phyloP scores from a whole-genome alignment of 768 basidiomycete genomes.

The Termitomyces sp. region DNA sequence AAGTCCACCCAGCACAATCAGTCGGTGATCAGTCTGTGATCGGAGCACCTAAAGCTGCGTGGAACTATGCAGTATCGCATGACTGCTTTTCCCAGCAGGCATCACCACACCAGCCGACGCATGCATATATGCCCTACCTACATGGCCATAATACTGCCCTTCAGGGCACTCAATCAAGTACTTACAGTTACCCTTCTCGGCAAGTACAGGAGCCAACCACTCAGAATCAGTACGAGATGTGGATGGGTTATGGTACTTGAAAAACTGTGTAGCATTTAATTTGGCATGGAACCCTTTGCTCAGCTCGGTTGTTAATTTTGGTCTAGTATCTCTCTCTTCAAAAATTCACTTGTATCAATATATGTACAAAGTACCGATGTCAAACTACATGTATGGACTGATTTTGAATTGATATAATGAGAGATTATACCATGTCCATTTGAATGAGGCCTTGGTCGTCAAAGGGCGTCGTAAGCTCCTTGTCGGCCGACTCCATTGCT shows the following conservation, averaged over 20 bases:
- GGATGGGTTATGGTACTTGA: constrained; percentile 26
- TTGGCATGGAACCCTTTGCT: neutral
- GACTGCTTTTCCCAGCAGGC: constrained; percentile 5
- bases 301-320: neutral
- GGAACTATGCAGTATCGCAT: constrained; percentile 3
- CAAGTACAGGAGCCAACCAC: constrained; percentile 8
- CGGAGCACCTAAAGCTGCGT: neutral
- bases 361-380: neutral
- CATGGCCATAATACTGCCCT: neutral
- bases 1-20: neutral
- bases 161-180: neutral
- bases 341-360: neutral
- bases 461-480: constrained; percentile 19
- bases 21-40: constrained; percentile 1
- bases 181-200: constrained; percentile 5
- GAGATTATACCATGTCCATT: constrained; percentile 38
- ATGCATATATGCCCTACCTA: constrained; percentile 4
- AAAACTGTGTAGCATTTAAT: neutral
- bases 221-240: constrained; percentile 31
- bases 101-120: neutral
- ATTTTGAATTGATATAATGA: neutral
- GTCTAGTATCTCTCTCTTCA: neutral
- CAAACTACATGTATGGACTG: neutral
- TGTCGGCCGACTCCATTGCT: constrained; percentile 56
- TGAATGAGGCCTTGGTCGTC: constrained; percentile 46